Evolutionary conservation across 345 rosid genomes (phyloP), one percentile per base, ranked within the genome.

Genomic region (Xanthoceras sorbifolium): DNA sequence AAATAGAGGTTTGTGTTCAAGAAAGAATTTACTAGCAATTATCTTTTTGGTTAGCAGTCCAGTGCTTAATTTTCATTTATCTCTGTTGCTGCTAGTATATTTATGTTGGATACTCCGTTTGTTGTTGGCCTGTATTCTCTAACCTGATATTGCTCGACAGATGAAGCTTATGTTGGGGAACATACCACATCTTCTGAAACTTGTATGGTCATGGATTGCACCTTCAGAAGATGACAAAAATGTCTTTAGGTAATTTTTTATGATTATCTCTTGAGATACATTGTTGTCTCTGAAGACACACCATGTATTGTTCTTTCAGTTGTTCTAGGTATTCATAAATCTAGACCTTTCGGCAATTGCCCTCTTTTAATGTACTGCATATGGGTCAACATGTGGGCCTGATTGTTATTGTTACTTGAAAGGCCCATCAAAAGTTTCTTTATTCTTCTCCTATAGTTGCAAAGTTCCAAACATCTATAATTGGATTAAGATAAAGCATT

Each of bases 181-280:
- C 79, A 89, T 96, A 77, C 91, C 98, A 31, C 90, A 87, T 81
- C 91, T 96, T 76, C 88, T 96, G 82, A 97, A 96, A 85, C 82
- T 88, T 85, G 85, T 96, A 77, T 96, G 99, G 99, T 93, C 88
- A 64, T 96, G 99, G 99, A 87, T 96, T 84, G 89, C 98, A 23
- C 97, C 98, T 76, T 85, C 91, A 78, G 99, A 90, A 84, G 98
- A 96, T 82, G 93, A 89, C 81, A 88, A 86, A 67, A 89, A 83
- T 80, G 75, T 83, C 69, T 91, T 91, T 86, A 93, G 99, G 99
- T 90, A 82, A 79, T 75, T 11, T 62, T 31, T 14, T 3, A n/a
- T 64, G 12, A 34, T 46, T 61, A 29, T 74, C 28, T 54, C 25
- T 65, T 59, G 38, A 31, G 55, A 61, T 66, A 10, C 36, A 36